These are phyloP conservation scores for Gymnopilus junonius DNA, from an alignment of 768 basidiomycete genomes.

Conservation along the genomic window DNA sequence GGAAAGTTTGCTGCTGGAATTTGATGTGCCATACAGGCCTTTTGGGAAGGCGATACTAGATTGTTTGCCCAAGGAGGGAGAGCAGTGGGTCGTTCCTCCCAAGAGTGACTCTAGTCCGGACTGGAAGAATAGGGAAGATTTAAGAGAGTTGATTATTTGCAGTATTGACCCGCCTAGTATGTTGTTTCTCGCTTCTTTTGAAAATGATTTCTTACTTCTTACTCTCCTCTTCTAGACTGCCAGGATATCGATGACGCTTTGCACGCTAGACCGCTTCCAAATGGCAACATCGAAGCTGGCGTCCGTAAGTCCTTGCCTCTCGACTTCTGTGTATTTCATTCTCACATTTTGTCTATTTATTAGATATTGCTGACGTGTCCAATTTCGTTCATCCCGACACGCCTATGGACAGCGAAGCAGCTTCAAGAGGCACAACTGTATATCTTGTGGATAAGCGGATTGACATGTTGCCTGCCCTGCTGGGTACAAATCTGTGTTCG, in stretches of 20 bases:
- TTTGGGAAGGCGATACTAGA: conserved; percentile 95
- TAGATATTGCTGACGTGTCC: conserved; percentile 98
- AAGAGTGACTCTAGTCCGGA: conserved; percentile 50
- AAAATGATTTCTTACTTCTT: neutral
- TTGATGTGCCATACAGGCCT: conserved; percentile 93
- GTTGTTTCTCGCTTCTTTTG: conserved; percentile 10
- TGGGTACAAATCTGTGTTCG: conserved; percentile 96
- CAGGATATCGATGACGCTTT: conserved; percentile 99
- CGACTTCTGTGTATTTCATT: neutral
- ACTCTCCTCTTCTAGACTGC: conserved; percentile 59
- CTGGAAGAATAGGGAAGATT: conserved; percentile 89
- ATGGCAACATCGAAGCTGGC: conserved; percentile 95
- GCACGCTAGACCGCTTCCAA: conserved; percentile 84
- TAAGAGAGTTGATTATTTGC: conserved; percentile 85
- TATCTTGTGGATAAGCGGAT: conserved; percentile 98
- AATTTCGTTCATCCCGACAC: conserved; percentile 94
- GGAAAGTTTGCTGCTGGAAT: conserved; percentile 91
- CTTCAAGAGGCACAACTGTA: conserved; percentile 95
- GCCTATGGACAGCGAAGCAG: conserved; percentile 95
- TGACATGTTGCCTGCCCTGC: conserved; percentile 93
- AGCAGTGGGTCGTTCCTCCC: conserved; percentile 89
- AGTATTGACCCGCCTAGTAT: conserved; percentile 96
- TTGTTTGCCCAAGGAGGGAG: conserved; percentile 89
- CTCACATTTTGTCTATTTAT: neutral
- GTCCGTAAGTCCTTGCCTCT: conserved; percentile 77